Conservation (phyloP, 768 basidiomycete genomes). For the Candolleomyces efflorescens region DNA sequence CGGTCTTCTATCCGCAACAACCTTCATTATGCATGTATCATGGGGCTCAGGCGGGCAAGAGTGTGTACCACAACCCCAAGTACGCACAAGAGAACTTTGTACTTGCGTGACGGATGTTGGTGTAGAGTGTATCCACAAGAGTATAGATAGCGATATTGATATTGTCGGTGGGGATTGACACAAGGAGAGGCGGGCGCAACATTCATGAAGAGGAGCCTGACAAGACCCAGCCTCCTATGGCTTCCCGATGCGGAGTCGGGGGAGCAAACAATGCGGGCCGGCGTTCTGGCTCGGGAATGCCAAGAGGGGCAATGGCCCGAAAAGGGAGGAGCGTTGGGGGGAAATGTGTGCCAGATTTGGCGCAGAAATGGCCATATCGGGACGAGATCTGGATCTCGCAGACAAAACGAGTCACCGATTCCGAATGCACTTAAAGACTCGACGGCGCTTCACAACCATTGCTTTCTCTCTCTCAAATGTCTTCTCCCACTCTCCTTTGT, state of each 20-base stretch:
- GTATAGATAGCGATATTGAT: too few species aligned
- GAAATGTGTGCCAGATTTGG: background rate
- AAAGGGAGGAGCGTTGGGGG: background rate
- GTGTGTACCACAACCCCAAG: constrained; percentile 76
- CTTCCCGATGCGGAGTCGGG: constrained; percentile 7
- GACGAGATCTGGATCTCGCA: constrained; percentile 6
- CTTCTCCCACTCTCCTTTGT: constrained; percentile 32
- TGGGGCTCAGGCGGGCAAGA: constrained; percentile 67
- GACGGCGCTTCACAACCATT: constrained; percentile 6
- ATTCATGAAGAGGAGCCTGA: background rate
- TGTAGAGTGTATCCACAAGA: background rate
- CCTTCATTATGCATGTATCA: constrained; percentile 10
- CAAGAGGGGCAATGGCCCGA: background rate
- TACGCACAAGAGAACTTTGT: constrained; percentile 29
- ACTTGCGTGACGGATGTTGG: background rate
- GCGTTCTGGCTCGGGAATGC: constrained; percentile 12
- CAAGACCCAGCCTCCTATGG: constrained; percentile 2
- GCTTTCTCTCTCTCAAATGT: constrained; percentile 31
- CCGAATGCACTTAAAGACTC: constrained; percentile 18
- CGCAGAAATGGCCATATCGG: constrained; percentile 6
- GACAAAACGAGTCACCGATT: constrained; percentile 27
- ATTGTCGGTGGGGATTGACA: too few species aligned
- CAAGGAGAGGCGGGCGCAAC: background rate
- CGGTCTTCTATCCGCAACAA: constrained; percentile 16
- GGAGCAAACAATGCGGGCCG: constrained; percentile 12